These are phyloP conservation scores for Coemansia sp. DNA, from an alignment of 192 early-diverging fungal genomes.

Conservation along the genomic window DNA sequence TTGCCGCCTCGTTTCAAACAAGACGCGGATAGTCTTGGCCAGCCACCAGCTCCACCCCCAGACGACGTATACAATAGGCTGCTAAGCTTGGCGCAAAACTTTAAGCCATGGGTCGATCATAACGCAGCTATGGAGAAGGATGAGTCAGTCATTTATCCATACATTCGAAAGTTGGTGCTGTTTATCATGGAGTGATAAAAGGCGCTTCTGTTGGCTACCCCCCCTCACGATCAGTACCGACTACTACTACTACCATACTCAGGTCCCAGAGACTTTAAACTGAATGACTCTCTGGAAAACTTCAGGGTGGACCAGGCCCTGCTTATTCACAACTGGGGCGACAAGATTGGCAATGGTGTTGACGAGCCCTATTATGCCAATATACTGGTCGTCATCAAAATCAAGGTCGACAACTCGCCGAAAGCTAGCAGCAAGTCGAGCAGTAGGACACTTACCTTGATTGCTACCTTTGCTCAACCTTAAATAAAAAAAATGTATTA, in stretches of 20 bases:
- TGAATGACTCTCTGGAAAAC: background rate
- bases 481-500: background rate
- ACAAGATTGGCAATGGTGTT: background rate
- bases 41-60: background rate
- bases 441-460: background rate
- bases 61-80: background rate
- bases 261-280: background rate
- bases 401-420: background rate
- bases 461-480: background rate
- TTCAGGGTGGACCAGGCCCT: conserved; percentile 1
- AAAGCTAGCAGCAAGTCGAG: background rate
- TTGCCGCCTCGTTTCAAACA: background rate
- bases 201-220: background rate
- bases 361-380: background rate
- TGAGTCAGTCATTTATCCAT: background rate
- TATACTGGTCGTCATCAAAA: background rate
- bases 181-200: background rate
- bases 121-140: background rate
- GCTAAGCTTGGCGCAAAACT: background rate
- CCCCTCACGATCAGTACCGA: background rate
- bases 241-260: background rate
- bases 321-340: background rate
- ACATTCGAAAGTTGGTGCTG: background rate
- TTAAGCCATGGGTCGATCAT: background rate
- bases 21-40: background rate